Evolutionary conservation across 2,329 filamentous ascomycete genomes (phyloP).

Genomic region (Chaetoscypha palmicola): DNA sequence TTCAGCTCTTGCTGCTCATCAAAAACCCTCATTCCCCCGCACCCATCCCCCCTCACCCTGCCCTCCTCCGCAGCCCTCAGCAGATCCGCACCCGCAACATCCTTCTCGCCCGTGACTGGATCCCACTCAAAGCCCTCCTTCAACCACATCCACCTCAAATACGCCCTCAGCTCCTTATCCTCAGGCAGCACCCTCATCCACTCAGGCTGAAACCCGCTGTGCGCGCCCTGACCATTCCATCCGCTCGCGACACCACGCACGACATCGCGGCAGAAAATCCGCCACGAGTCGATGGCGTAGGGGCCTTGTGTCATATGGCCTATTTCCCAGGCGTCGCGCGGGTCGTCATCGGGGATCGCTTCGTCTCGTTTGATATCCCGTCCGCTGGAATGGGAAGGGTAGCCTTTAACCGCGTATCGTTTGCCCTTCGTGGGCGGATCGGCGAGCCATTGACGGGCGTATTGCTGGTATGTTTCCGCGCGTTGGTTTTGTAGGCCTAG

Average conservation of each 20-base stretch:
- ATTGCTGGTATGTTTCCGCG: conserved; percentile 58
- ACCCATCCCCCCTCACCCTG: conserved; percentile 38
- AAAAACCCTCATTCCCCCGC: conserved; percentile 33
- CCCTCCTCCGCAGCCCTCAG: conserved; percentile 50
- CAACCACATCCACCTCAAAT: conserved; percentile 86
- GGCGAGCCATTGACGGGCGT: conserved; percentile 62
- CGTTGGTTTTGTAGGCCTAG: conserved; percentile 66
- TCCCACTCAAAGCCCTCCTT: conserved; percentile 81
- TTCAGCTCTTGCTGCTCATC: too few relatives aligned
- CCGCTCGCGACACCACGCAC: conserved; percentile 58
- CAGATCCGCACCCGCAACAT: conserved; percentile 45
- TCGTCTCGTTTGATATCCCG: conserved; percentile 41
- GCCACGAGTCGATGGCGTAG: conserved; percentile 85
- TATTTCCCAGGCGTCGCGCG: conserved; percentile 61
- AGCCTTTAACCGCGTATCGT: conserved; percentile 50
- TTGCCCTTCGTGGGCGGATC: conserved; percentile 53
- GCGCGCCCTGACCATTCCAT: conserved; percentile 52
- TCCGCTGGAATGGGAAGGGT: conserved; percentile 44
- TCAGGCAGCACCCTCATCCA: conserved; percentile 80
- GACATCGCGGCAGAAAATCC: conserved; percentile 83
- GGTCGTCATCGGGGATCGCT: conserved; percentile 38
- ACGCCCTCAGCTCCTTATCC: conserved; percentile 87
- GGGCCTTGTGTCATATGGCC: conserved; percentile 75
- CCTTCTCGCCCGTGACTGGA: conserved; percentile 58
- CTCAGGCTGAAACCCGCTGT: conserved; percentile 61